These are phyloP conservation scores for Stagonosporopsis cucurbitacearum DNA, from an alignment of 2,329 filamentous ascomycete species.

Conservation along the genomic window DNA sequence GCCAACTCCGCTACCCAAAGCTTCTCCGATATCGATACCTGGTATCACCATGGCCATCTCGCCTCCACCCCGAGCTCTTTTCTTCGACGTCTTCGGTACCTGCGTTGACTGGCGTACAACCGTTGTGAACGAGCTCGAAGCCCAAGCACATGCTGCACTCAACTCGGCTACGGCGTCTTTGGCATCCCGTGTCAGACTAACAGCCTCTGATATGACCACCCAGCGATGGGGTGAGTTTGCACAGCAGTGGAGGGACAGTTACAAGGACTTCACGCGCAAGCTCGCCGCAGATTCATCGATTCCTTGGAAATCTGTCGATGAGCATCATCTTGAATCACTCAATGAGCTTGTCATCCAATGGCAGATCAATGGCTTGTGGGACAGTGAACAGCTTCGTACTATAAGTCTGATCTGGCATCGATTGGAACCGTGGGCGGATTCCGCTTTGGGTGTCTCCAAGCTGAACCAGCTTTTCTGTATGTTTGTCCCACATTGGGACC, in stretches of 20 bases:
- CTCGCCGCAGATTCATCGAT: constrained; percentile 56
- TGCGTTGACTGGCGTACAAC: constrained; percentile 78
- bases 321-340: constrained; percentile 72
- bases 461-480: constrained; percentile 59
- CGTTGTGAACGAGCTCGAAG: constrained; percentile 65
- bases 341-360: constrained; percentile 63
- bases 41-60: constrained; percentile 33
- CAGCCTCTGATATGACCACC: constrained; percentile 59
- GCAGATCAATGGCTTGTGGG: constrained; percentile 65
- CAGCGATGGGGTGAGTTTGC: constrained; percentile 70
- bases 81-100: constrained; percentile 82
- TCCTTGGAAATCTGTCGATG: constrained; percentile 73
- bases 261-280: constrained; percentile 64
- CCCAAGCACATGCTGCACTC: constrained; percentile 57
- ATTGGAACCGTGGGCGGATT: constrained; percentile 73
- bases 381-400: constrained; percentile 44
- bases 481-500: background rate
- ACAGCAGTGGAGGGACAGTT: constrained; percentile 72
- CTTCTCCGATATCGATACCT: constrained; percentile 13
- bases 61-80: constrained; percentile 61
- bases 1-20: constrained; percentile 15
- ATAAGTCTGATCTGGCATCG: constrained; percentile 73
- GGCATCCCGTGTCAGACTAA: constrained; percentile 55
- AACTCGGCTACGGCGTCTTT: constrained; percentile 56
- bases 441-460: constrained; percentile 61